Conservation (phyloP, 306 rosid species). For the Cicer cuneatum region DNA sequence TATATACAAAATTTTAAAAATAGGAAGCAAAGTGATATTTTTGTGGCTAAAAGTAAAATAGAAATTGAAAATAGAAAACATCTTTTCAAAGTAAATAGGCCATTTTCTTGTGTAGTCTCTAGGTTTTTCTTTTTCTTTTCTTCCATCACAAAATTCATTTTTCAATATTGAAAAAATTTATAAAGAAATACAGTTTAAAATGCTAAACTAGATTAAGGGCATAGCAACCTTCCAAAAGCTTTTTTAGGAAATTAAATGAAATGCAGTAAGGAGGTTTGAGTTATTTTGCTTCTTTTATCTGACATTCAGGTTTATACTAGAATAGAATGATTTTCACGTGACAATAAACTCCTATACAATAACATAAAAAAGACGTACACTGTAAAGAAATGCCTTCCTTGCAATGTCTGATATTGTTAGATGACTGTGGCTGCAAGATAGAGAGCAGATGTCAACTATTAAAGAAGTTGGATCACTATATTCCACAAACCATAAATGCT, state of each 20-base stretch:
- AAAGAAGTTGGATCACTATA: background rate
- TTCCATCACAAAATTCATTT: slow-evolving; percentile 2
- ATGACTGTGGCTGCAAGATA: slow-evolving; percentile 67
- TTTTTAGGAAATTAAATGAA: slow-evolving; percentile 21
- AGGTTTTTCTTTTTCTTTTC: slow-evolving; percentile 9
- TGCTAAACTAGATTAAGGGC: background rate
- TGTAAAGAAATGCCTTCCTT: slow-evolving; percentile 94
- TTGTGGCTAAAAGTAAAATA: slow-evolving; percentile 20
- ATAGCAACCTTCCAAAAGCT: slow-evolving; percentile 1
- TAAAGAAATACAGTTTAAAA: slow-evolving; percentile 4
- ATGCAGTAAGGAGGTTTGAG: slow-evolving; percentile 16
- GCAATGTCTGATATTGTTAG: slow-evolving; percentile 88
- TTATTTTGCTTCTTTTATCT: slow-evolving; percentile 4
- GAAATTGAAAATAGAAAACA: background rate
- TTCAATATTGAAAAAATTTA: background rate
- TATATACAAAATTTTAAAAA: background rate
- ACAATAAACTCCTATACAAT: slow-evolving; percentile 8
- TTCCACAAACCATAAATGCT: slow-evolving; percentile 23
- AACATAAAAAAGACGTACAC: slow-evolving; percentile 64
- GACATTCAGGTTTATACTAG: slow-evolving; percentile 27
- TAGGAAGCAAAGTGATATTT: background rate
- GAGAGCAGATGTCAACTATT: slow-evolving; percentile 36
- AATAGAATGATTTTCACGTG: slow-evolving; percentile 20
- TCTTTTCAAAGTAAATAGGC: slow-evolving; percentile 5
- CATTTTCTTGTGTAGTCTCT: background rate